Evolutionary conservation across 2,329 filamentous ascomycete species (phyloP).

Genomic region (Sporothrix globosa): DNA sequence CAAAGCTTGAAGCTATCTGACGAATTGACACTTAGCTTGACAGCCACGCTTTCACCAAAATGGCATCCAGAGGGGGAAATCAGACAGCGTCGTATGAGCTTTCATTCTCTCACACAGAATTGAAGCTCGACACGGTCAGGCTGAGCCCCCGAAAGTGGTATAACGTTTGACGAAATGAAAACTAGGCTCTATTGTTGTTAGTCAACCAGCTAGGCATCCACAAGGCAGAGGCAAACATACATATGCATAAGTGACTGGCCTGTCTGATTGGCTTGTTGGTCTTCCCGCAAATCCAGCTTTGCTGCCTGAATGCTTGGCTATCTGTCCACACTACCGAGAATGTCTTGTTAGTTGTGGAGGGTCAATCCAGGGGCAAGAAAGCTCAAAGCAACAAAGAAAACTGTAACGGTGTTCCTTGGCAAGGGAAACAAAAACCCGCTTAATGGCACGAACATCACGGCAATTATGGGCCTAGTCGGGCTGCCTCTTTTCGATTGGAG

Average conservation of each 20-base stretch:
- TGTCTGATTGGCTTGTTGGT: constrained; percentile 16
- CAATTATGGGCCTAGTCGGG: constrained; percentile 1
- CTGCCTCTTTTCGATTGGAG: constrained; percentile 18
- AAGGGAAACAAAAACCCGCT: neutral
- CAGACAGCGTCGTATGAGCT: constrained; percentile 5
- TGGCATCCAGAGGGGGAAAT: neutral
- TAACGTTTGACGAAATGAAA: neutral
- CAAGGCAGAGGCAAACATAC: constrained; percentile 24
- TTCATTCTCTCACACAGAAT: neutral
- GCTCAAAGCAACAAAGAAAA: neutral
- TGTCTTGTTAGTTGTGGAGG: neutral
- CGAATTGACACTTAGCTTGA: neutral
- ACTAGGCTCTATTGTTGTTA: constrained; percentile 14
- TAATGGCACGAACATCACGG: neutral
- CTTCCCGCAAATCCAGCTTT: neutral
- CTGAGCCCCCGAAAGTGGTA: neutral
- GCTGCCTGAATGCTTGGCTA: constrained; percentile 1
- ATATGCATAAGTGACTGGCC: neutral
- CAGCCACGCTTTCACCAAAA: neutral
- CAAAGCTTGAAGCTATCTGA: neutral
- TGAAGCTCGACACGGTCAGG: constrained; percentile 1
- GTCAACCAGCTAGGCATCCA: constrained; percentile 18
- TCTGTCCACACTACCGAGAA: neutral
- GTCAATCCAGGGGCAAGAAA: constrained; percentile 21
- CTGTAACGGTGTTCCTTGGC: constrained; percentile 16